phyloP scores from a whole-genome alignment of 768 basidiomycete species.

The Flagelloscypha sp. region DNA sequence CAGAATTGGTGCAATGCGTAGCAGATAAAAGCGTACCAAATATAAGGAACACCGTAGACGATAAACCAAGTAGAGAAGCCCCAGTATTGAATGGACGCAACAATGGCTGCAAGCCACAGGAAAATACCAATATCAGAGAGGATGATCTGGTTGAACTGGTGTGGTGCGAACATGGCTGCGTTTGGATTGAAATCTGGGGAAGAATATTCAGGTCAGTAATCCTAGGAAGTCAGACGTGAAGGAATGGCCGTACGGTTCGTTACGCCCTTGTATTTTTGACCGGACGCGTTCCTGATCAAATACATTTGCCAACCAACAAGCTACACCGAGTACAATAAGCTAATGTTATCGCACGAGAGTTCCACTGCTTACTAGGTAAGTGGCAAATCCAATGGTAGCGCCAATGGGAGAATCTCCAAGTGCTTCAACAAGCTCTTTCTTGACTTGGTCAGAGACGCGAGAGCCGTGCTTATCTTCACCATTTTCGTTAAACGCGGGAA shows the following conservation, averaged over 20 bases:
- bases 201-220: background rate
- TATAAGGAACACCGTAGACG: slow-evolving; percentile 81
- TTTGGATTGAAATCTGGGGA: slow-evolving; percentile 64
- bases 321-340: no score
- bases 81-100: slow-evolving; percentile 44
- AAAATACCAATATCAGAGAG: slow-evolving; percentile 77
- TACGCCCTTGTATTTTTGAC: slow-evolving; percentile 73
- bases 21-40: slow-evolving; percentile 43
- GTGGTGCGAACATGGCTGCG: slow-evolving; percentile 75
- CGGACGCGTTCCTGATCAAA: slow-evolving; percentile 73
- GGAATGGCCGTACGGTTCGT: no score
- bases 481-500: slow-evolving; percentile 59
- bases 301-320: slow-evolving; percentile 84
- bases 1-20: no score
- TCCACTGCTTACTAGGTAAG: slow-evolving; percentile 47
- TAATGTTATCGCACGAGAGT: no score
- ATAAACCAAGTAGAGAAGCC: slow-evolving; percentile 70
- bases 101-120: slow-evolving; percentile 58
- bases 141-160: slow-evolving; percentile 70
- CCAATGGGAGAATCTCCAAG: slow-evolving; percentile 86
- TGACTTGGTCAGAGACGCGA: slow-evolving; percentile 56
- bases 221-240: no score
- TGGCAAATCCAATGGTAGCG: slow-evolving; percentile 41
- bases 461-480: slow-evolving; percentile 59
- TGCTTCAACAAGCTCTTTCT: slow-evolving; percentile 73